These are phyloP conservation scores for Lodderomyces elongisporus DNA, from an alignment of 1,139 yeast genomes.

Conservation along the genomic window DNA sequence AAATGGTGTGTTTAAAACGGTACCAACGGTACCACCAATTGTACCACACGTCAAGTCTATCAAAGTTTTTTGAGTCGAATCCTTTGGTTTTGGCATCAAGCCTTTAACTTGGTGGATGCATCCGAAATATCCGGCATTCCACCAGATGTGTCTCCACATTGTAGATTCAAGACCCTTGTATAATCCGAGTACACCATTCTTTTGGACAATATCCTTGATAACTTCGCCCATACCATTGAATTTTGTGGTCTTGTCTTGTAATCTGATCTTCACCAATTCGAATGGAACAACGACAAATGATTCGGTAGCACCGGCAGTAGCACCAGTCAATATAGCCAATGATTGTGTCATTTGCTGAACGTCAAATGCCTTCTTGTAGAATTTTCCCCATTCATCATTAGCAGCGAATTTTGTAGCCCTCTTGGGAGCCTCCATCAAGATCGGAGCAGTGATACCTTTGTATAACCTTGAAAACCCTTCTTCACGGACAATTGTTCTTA, in stretches of 20 bases:
- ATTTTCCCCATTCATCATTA: constrained; percentile 92
- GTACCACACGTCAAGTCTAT: constrained; percentile 91
- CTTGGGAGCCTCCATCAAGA: constrained; percentile 99
- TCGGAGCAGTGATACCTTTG: constrained; percentile 93
- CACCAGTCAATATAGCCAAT: constrained; percentile 88
- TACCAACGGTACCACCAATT: constrained; percentile 96
- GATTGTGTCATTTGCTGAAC: constrained; percentile 70
- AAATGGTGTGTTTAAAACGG: constrained; percentile 89
- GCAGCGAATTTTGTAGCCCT: constrained; percentile 98
- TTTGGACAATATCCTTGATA: constrained; percentile 61
- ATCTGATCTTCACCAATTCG: constrained; percentile 79
- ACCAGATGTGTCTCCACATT: constrained; percentile 89
- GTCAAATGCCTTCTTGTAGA: constrained; percentile 72
- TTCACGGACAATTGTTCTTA: constrained; percentile 72
- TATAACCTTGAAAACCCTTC: constrained; percentile 85
- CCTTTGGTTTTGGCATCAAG: constrained; percentile 73
- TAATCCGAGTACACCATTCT: constrained; percentile 77
- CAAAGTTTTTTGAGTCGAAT: constrained; percentile 63
- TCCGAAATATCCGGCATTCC: constrained; percentile 99
- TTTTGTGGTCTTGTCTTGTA: constrained; percentile 81
- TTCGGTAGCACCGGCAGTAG: constrained; percentile 97
- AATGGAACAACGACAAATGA: constrained; percentile 96
- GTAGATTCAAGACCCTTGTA: constrained; percentile 97
- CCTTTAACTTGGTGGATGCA: constrained; percentile 82
- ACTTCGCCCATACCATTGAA: constrained; percentile 88